These are phyloP conservation scores for Cenchrus fungigraminus DNA, from an alignment of 176 grass and related monocot genomes.

Conservation along the genomic window DNA sequence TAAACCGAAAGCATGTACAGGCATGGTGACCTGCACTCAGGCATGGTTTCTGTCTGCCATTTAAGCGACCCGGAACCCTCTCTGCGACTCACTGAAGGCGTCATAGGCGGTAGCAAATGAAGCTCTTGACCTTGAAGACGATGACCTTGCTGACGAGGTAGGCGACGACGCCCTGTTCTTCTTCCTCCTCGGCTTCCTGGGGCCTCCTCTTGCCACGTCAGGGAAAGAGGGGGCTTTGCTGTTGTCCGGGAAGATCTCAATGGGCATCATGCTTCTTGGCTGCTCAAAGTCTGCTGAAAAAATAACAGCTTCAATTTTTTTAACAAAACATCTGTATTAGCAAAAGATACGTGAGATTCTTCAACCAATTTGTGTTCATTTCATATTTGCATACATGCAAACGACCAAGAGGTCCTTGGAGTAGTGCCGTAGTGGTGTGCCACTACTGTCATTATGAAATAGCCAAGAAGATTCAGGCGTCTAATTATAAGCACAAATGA, in stretches of 20 bases:
- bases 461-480: constrained; percentile 16
- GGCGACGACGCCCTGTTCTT: constrained; percentile 56
- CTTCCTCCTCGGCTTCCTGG: constrained; percentile 61
- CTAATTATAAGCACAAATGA: constrained; percentile 25
- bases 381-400: constrained; percentile 33
- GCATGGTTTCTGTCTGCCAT: neutral
- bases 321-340: neutral
- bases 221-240: constrained; percentile 44
- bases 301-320: neutral
- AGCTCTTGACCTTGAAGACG: constrained; percentile 69
- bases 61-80: constrained; percentile 53
- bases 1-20: constrained; percentile 52
- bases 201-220: constrained; percentile 54
- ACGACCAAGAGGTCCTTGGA: constrained; percentile 25
- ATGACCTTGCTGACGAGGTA: constrained; percentile 74
- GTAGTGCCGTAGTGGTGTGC: constrained; percentile 49
- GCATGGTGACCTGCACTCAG: constrained; percentile 20
- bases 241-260: constrained; percentile 61
- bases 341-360: constrained; percentile 11
- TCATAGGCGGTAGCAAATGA: constrained; percentile 72
- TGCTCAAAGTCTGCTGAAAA: constrained; percentile 82
- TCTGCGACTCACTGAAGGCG: constrained; percentile 53
- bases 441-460: constrained; percentile 32
- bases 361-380: neutral
- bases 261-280: constrained; percentile 62